Conservation (phyloP, 179 eudicot genomes). For the Nepenthes alata region DNA sequence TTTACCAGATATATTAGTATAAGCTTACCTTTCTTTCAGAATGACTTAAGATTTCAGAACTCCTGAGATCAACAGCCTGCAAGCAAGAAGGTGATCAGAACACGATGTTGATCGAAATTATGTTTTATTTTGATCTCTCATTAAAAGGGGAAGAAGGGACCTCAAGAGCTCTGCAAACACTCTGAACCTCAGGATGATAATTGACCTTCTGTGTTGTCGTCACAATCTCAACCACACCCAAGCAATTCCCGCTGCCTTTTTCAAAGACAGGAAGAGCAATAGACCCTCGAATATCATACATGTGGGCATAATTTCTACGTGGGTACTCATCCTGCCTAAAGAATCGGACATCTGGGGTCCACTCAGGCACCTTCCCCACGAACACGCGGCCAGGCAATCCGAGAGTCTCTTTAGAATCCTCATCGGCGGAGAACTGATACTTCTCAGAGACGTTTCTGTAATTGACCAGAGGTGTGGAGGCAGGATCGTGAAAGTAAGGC, state of each 20-base stretch:
- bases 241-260: constrained; percentile 49
- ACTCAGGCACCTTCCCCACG: constrained; percentile 61
- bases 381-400: constrained; percentile 83
- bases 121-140: neutral
- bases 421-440: constrained; percentile 60
- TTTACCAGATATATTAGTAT: neutral
- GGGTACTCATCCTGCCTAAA: constrained; percentile 57
- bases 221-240: constrained; percentile 82
- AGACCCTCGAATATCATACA: constrained; percentile 55
- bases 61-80: constrained; percentile 54
- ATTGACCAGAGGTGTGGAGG: constrained; percentile 28
- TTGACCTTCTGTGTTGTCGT: constrained; percentile 47
- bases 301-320: constrained; percentile 41
- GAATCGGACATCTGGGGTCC: constrained; percentile 76
- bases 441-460: constrained; percentile 48
- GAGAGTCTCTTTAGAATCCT: constrained; percentile 35
- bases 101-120: neutral
- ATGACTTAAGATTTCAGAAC: constrained; percentile 22
- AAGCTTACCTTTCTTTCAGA: constrained; percentile 30
- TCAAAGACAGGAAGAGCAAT: constrained; percentile 83
- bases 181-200: constrained; percentile 63
- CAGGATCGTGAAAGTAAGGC: constrained; percentile 39
- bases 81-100: constrained; percentile 2
- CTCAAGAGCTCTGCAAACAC: constrained; percentile 81
- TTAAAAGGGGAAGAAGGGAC: constrained; percentile 20